Evolutionary conservation across 805 yeast species (phyloP).

Genomic region (Hanseniaspora lachancei): DNA sequence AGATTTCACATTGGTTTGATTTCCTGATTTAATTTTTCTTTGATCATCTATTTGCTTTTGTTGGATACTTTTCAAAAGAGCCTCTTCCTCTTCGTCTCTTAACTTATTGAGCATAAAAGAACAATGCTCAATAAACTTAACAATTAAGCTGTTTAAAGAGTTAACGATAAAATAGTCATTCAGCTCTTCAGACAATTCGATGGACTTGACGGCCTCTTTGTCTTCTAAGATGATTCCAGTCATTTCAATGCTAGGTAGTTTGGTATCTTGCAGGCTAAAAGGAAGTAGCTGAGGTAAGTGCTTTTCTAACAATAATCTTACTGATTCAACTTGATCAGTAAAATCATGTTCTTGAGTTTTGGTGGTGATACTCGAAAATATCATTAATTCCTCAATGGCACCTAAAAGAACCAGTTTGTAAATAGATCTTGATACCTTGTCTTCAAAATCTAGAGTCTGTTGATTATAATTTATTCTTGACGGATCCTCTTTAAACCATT

Average conservation of each 20-base stretch:
- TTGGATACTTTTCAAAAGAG: constrained; percentile 41
- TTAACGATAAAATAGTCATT: constrained; percentile 28
- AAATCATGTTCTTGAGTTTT: constrained; percentile 30
- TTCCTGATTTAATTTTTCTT: background rate
- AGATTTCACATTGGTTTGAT: background rate
- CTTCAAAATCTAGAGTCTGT: constrained; percentile 38
- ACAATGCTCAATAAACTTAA: constrained; percentile 45
- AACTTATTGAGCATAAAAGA: constrained; percentile 55
- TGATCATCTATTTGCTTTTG: constrained; percentile 18
- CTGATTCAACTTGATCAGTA: constrained; percentile 36
- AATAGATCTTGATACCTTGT: constrained; percentile 47
- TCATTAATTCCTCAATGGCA: constrained; percentile 55
- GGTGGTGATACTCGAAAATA: constrained; percentile 46
- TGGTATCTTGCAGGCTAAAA: constrained; percentile 39
- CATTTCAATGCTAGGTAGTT: constrained; percentile 22
- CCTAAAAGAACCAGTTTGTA: constrained; percentile 48
- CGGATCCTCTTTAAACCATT: constrained; percentile 49
- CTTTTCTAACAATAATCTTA: constrained; percentile 51
- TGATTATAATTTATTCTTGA: constrained; percentile 27
- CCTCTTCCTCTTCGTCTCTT: constrained; percentile 64
- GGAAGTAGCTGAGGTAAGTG: constrained; percentile 49
- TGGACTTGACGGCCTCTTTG: constrained; percentile 1
- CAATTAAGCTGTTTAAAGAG: constrained; percentile 39
- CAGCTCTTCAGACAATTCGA: constrained; percentile 19
- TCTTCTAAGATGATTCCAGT: background rate